Percentiles rank a stretch among this genome's conserved stretches.
These are phyloP conservation scores for Avena eriantha DNA, from an alignment of 176 grass and related monocot genomes.

Conservation along the genomic window DNA sequence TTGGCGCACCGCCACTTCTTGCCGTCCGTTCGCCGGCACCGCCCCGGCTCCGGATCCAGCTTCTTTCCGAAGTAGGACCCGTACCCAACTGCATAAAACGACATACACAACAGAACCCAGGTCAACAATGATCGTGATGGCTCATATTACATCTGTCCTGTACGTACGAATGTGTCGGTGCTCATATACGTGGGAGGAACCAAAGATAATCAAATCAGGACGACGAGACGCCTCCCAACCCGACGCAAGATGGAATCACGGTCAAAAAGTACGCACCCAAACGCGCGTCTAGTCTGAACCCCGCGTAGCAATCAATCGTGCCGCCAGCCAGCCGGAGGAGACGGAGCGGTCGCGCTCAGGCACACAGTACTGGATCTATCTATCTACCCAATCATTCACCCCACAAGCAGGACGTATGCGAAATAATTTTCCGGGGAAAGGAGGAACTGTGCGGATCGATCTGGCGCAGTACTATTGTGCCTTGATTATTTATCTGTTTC, in stretches of 20 bases:
- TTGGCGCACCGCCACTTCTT: slow-evolving; percentile 99
- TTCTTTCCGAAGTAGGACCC: slow-evolving; percentile 90
- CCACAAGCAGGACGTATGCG: not conserved
- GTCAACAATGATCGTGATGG: slow-evolving; percentile 33
- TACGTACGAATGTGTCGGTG: slow-evolving; percentile 45
- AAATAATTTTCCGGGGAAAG: not conserved
- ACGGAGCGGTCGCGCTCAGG: not conserved
- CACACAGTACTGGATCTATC: slow-evolving; percentile 38
- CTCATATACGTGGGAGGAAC: slow-evolving; percentile 6
- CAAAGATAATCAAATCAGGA: not conserved
- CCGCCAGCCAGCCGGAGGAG: not conserved
- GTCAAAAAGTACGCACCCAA: not conserved
- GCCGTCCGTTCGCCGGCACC: slow-evolving; percentile 96
- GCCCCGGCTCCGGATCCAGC: slow-evolving; percentile 85
- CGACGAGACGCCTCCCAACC: slow-evolving; percentile 26
- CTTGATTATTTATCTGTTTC: slow-evolving; percentile 26
- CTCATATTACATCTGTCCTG: not conserved
- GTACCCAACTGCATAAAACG: slow-evolving; percentile 60
- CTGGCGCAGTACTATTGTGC: not conserved
- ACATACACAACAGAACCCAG: not conserved
- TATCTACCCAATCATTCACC: slow-evolving; percentile 24
- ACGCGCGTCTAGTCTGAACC: not conserved
- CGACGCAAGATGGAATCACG: slow-evolving; percentile 36
- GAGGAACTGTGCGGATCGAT: not conserved
- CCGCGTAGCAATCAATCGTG: not conserved